Evolutionary conservation across 306 rosid genomes (phyloP), one percentile per base, ranked within the genome.

Genomic region (Nissolia schottii): DNA sequence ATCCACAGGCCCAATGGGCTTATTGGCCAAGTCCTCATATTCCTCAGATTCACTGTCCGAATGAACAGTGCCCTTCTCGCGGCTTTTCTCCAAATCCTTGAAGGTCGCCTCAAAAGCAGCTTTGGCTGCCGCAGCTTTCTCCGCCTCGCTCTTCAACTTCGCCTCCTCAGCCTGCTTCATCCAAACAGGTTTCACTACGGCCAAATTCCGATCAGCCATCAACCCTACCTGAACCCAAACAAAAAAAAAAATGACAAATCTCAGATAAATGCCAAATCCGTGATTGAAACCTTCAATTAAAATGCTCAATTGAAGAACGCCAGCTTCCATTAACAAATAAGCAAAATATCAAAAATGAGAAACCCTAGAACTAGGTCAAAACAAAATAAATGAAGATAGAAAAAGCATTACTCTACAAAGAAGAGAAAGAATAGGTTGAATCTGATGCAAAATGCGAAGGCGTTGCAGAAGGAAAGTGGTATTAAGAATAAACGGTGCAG

Each of bases 101-200:
- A 95, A 95, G 19, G 99, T 95, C 7, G 99, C 99, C 79, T 91
- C 99, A 4, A 95, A 95, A 34, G 99, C 97, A 2, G 96, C 99
- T 78, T 91, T 95, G 0, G 97, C 97, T 6, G 96, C 99, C 0
- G 99, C 97, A 32, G 84, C 88, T 71, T 85, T 91, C 89, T 91
- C 96, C 0, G 97, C 99, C 86, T 95, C 97, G 65, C 87, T 89
- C 87, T 91, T 95, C 31, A 92, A 54, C 81, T 85, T 91, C 11
- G 97, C 99, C 82, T 95, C 99, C 71, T 91, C 96, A 2, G 99
- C 97, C 70, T 95, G 99, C 85, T 95, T 95, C 97, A 91, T 84
- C 97, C 99, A 94, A 67, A 91, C 78, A 27, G 99, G 96, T 40
- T 91, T 94, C 19, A 55, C 95, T 43, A 87, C 79, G 23, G 85